Base-by-base conservation (phyloP, 2,329 filamentous ascomycete species). In the Gnomoniopsis smithogilvyi region DNA sequence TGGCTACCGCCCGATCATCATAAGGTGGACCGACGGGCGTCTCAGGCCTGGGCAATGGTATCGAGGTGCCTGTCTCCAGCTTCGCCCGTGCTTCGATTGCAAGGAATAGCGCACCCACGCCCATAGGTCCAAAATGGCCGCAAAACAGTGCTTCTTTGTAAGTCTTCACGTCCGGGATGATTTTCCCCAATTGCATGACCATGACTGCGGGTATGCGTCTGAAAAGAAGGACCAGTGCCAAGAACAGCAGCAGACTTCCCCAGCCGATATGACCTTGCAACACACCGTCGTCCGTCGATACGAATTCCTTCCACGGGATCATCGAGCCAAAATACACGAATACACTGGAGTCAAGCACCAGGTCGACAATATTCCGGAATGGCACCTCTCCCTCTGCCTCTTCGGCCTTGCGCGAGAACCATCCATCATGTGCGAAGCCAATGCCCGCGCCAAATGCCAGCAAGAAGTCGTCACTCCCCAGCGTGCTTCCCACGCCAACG, bases 101-200 rank as follows among this genome's bases (percentile, higher is more conserved):
- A 2, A 62, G 36, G 63, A 69, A 70, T 21, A 70, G 51, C 3
- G 67, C 68, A 3, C 64, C 63, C n/a, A 69, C 64, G 19, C 68
- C 66, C 49, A 70, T 69, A 30, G 67, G 67, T 1, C 68, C 67
- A 47, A 69, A 69, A 58, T 66, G 68, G 3, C 67, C 67, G 30
- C 64, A 59, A 55, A 69, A 70, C 8, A 67, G n/a, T 7, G 68
- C 68, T 43, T 68, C 59, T 12, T 41, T 58, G 4, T 26, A 54
- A 12, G 59, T 56, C 19, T 56, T 51, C 12, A 66, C 52, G 41
- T 64, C 58, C 30, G 60, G 62, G 19, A 63, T 63, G 41, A 66
- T 49, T 6, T 24, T 12, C 38, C 60, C 52, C 3, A 52, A 34
- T 19, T 67, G 60, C 41, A 65, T 38, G 6, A 48, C 34, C 33